Conservation (phyloP, 176 grass and related monocot species). For the Thalia dealbata region DNA sequence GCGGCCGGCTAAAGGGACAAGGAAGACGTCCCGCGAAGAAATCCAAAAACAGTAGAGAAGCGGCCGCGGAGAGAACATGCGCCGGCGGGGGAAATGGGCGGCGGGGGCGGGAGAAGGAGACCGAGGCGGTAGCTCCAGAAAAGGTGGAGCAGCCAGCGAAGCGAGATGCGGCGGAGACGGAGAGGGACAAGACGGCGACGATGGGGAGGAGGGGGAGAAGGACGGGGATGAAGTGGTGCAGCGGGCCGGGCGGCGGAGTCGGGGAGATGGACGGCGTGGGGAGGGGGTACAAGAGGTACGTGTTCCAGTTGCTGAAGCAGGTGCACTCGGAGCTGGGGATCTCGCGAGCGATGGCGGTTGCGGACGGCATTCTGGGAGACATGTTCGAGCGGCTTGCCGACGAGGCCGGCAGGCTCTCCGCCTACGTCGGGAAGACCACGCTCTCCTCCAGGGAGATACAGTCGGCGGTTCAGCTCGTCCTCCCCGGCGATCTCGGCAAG, state of each 20-base stretch:
- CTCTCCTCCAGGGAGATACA: conserved; percentile 59
- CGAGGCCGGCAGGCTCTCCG: conserved; percentile 47
- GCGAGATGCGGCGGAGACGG: background rate
- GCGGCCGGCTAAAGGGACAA: background rate
- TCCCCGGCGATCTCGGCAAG: conserved; percentile 40
- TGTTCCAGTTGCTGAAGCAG: conserved; percentile 88
- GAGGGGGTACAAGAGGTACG: conserved; percentile 62
- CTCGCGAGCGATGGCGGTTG: conserved; percentile 56
- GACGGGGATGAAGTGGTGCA: background rate
- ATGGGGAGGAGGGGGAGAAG: background rate
- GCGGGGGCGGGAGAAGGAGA: too few relatives aligned
- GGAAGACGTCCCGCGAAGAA: background rate
- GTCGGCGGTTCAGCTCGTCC: conserved; percentile 46
- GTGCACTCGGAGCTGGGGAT: conserved; percentile 60
- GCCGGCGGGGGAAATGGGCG: conserved; percentile 5
- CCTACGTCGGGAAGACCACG: conserved; percentile 16
- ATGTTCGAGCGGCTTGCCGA: conserved; percentile 73
- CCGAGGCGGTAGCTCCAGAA: too few relatives aligned
- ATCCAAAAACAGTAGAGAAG: background rate
- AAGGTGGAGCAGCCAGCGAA: too few relatives aligned
- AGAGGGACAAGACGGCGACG: conserved; percentile 6
- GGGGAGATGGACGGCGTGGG: conserved; percentile 26
- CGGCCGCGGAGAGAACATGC: background rate
- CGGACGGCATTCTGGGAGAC: conserved; percentile 76
- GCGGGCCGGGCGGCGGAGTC: background rate